Percentiles rank a stretch among this genome's conserved stretches.
Conservation (phyloP, 1,139 yeast genomes). For the Zhuliangozyma parablackwelliae region DNA sequence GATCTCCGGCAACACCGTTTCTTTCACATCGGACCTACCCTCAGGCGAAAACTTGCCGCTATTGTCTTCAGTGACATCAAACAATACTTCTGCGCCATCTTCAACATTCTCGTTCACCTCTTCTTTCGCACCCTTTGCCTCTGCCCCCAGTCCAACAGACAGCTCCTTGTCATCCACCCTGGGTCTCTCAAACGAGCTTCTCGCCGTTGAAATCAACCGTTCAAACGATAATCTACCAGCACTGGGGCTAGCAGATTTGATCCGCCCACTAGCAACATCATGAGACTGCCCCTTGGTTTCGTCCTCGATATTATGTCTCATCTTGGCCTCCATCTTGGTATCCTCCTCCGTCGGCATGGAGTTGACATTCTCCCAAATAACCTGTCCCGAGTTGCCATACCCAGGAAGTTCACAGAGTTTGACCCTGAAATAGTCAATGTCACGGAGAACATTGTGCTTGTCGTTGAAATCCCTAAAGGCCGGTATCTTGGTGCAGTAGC, state of each 20-base stretch:
- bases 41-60: not conserved
- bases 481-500: conserved; percentile 49
- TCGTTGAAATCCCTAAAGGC: conserved; percentile 51
- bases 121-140: not conserved
- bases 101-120: not conserved
- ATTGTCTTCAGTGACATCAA: conserved; percentile 4
- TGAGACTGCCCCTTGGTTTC: conserved; percentile 8
- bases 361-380: conserved; percentile 62
- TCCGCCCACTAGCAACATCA: not conserved
- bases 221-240: conserved; percentile 4
- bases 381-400: conserved; percentile 62
- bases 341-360: conserved; percentile 51
- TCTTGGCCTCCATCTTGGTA: conserved; percentile 41
- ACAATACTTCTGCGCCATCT: conserved; percentile 3
- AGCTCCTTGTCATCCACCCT: no score
- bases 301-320: conserved; percentile 37
- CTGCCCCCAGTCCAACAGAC: no score
- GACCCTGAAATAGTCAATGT: conserved; percentile 62
- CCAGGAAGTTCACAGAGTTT: conserved; percentile 59
- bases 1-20: not conserved
- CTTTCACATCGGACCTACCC: not conserved
- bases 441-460: conserved; percentile 51
- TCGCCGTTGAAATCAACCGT: conserved; percentile 6
- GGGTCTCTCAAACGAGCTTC: conserved; percentile 6
- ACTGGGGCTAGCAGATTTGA: not conserved